phyloP scores from a whole-genome alignment of 176 grass and related monocot species.

The Elymus sibiricus region DNA sequence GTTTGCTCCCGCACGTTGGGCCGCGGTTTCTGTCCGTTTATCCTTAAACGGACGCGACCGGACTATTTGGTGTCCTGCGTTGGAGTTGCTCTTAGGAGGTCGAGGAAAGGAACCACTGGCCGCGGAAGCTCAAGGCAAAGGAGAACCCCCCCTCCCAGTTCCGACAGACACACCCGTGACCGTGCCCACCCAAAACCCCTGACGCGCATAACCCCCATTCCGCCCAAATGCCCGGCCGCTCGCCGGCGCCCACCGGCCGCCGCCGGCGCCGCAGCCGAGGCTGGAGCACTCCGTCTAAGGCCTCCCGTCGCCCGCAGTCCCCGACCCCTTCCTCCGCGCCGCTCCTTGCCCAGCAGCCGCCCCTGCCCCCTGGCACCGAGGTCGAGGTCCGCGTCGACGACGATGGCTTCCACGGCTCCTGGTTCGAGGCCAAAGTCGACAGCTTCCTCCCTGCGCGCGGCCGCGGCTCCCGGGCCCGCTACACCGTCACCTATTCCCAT shows the following conservation, averaged over 20 bases:
- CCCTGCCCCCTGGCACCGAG: slow-evolving; percentile 5
- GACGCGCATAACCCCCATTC: not conserved
- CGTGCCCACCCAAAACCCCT: not conserved
- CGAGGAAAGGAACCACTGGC: too few species aligned
- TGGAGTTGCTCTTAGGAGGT: too few species aligned
- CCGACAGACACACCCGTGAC: not conserved
- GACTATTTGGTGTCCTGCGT: too few species aligned
- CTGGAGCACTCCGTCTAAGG: not conserved
- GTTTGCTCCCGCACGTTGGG: too few species aligned
- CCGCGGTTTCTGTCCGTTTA: too few species aligned
- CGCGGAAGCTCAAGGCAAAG: too few species aligned
- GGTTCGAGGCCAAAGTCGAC: slow-evolving; percentile 62
- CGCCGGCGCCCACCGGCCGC: not conserved
- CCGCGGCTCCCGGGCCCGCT: slow-evolving; percentile 1
- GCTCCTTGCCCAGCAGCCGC: not conserved
- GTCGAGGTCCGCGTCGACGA: slow-evolving; percentile 72
- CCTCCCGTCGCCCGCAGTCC: too few species aligned
- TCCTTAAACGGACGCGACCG: too few species aligned
- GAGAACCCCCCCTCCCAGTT: not conserved
- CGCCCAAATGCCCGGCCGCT: not conserved
- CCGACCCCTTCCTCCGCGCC: not conserved
- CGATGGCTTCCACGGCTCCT: slow-evolving; percentile 57
- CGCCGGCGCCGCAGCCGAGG: not conserved
- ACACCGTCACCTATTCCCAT: slow-evolving; percentile 38
- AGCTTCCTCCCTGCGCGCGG: slow-evolving; percentile 22